A percentile compares a stretch with the other conserved stretches of the same genome.
These are phyloP conservation scores for Sarocladium brachiariae DNA, from an alignment of 2,329 filamentous ascomycete species.

Conservation along the genomic window DNA sequence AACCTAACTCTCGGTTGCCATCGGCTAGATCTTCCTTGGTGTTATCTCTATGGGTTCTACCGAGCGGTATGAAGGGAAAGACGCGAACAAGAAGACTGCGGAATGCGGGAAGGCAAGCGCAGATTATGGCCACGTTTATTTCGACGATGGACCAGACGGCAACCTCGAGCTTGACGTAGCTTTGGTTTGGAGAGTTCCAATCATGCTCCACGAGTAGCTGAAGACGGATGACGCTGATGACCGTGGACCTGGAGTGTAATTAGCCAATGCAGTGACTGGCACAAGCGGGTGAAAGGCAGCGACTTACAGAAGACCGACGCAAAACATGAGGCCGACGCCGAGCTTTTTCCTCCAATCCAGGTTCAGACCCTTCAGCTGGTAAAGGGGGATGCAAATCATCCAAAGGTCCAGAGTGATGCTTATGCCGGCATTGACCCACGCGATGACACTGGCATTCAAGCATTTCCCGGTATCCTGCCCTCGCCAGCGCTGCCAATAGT, in stretches of 20 bases:
- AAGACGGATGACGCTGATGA: constrained; percentile 32
- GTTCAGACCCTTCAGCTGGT: constrained; percentile 33
- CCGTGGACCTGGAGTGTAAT: constrained; percentile 23
- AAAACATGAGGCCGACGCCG: constrained; percentile 44
- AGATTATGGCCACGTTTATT: constrained; percentile 31
- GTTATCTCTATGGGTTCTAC: constrained; percentile 27
- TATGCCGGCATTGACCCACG: constrained; percentile 44
- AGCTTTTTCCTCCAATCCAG: constrained; percentile 42
- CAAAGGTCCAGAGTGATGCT: constrained; percentile 46
- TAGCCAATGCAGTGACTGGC: background rate
- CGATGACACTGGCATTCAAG: constrained; percentile 39
- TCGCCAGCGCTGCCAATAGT: constrained; percentile 46
- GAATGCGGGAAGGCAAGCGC: constrained; percentile 32
- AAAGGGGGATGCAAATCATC: constrained; percentile 44
- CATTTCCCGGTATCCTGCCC: constrained; percentile 39
- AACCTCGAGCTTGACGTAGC: constrained; percentile 27
- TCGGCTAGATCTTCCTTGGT: constrained; percentile 29
- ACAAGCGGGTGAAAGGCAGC: background rate
- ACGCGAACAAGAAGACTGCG: constrained; percentile 23
- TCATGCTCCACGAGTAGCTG: constrained; percentile 25
- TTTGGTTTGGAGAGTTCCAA: constrained; percentile 22
- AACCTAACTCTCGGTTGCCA: constrained; percentile 8
- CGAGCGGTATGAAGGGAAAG: constrained; percentile 27
- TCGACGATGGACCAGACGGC: constrained; percentile 33
- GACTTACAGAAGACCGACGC: constrained; percentile 39